phyloP scores from a whole-genome alignment of 768 basidiomycete genomes.

The Sporobolomyces roseus region DNA sequence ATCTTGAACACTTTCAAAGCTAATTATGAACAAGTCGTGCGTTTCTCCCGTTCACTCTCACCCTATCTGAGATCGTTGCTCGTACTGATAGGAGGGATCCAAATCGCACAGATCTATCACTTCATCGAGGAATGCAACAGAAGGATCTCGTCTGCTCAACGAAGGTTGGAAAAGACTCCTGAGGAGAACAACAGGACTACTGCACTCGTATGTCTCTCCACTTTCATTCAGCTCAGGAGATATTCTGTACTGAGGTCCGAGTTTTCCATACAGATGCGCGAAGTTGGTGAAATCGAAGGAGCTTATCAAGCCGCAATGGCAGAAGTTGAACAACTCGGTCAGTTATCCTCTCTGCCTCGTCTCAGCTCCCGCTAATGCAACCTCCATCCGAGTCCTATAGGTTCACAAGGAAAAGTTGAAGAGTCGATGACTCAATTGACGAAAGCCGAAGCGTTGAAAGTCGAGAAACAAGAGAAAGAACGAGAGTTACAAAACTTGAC shows the following conservation, averaged over 20 bases:
- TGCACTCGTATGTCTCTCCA: constrained; percentile 62
- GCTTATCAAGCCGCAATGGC: constrained; percentile 98
- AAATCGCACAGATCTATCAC: constrained; percentile 79
- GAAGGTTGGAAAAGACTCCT: constrained; percentile 95
- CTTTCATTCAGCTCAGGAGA: background rate
- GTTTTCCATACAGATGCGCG: constrained; percentile 68
- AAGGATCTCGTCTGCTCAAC: constrained; percentile 85
- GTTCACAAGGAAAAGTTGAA: constrained; percentile 98
- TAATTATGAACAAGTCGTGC: constrained; percentile 39
- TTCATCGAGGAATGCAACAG: constrained; percentile 99
- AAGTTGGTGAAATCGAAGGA: constrained; percentile 98
- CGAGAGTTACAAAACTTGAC: constrained; percentile 92
- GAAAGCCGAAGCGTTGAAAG: constrained; percentile 94
- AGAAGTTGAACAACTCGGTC: constrained; percentile 90
- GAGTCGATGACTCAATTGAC: constrained; percentile 98
- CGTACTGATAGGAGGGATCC: background rate
- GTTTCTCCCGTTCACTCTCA: background rate
- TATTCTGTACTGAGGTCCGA: constrained; percentile 1
- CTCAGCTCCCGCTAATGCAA: constrained; percentile 1
- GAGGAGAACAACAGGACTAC: constrained; percentile 99
- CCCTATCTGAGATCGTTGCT: background rate
- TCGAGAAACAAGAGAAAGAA: constrained; percentile 94
- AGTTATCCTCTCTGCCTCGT: constrained; percentile 34
- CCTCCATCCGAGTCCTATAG: constrained; percentile 51
- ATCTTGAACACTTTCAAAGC: constrained; percentile 36